Conservation (phyloP, 2,329 filamentous ascomycete genomes). For the Didymella segeticola region DNA sequence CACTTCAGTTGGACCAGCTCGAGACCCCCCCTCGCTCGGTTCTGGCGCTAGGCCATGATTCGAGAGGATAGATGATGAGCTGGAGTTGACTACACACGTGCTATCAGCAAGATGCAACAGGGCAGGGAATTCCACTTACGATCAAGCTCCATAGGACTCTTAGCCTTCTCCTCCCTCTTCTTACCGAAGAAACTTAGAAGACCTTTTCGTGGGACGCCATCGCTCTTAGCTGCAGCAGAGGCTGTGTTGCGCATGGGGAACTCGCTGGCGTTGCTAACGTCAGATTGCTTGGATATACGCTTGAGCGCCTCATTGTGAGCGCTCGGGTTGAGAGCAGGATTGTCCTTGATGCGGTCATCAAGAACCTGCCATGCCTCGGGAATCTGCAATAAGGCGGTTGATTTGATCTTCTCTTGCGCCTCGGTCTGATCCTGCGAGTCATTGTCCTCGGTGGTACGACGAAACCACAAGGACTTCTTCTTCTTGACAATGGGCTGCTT, state of each 20-base stretch:
- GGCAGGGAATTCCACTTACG: slow-evolving; percentile 43
- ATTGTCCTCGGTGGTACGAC: slow-evolving; percentile 43
- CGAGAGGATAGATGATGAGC: slow-evolving; percentile 41
- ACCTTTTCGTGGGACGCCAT: slow-evolving; percentile 48
- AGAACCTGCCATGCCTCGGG: slow-evolving; percentile 46
- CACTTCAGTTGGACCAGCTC: slow-evolving; percentile 48
- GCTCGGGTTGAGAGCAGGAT: slow-evolving; percentile 6
- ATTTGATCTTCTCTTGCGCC: slow-evolving; percentile 37
- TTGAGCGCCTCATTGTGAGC: slow-evolving; percentile 17
- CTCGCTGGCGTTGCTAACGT: slow-evolving; percentile 48
- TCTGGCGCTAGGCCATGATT: slow-evolving; percentile 45
- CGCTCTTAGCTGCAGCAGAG: slow-evolving; percentile 44
- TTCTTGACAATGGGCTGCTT: slow-evolving; percentile 45
- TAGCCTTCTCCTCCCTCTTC: slow-evolving; percentile 52
- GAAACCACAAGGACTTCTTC: slow-evolving; percentile 58
- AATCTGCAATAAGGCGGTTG: slow-evolving; percentile 36
- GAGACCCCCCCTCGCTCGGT: slow-evolving; percentile 57
- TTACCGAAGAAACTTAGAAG: slow-evolving; percentile 62
- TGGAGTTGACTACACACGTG: slow-evolving; percentile 30
- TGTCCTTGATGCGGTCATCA: slow-evolving; percentile 44
- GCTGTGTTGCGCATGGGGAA: slow-evolving; percentile 52
- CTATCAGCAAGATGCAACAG: slow-evolving; percentile 13
- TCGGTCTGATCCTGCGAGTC: slow-evolving; percentile 38
- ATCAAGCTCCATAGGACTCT: slow-evolving; percentile 40
- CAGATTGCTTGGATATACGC: slow-evolving; percentile 31